Evolutionary conservation across 202 grass and related monocot genomes (phyloP), one percentile per base, ranked within the genome.

Genomic region (Brachypodium distachyon): DNA sequence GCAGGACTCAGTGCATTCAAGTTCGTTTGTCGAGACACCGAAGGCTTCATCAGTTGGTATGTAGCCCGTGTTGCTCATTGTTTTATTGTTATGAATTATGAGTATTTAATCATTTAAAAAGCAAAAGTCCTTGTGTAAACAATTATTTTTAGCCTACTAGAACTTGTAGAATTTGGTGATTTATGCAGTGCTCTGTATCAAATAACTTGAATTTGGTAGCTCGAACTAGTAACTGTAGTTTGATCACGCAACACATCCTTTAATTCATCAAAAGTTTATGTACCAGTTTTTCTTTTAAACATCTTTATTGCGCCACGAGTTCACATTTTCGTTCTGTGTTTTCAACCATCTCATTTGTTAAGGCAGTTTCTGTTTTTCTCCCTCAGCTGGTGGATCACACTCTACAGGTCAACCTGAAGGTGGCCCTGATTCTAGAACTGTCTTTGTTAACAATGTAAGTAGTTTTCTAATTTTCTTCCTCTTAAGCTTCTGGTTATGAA

Each of bases 381-480:
- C 42, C 68, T 75, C 43, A 92, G 83, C 67, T 92, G 62, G 48
- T 83, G 87, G 77, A 85, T 82, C 84, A 78, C 80, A 75, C 83
- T 60, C 63, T 70, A 64, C 84, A 78, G 81, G 70, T 52, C 92
- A 84, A 64, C 56, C 81, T 61, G 65, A 92, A 55, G 87, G 83
- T 52, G 81, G 78, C 73, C 72, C 80, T 83, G 85, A 99, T 73
- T 83, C 77, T 77, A 89, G 87, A 83, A 96, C 92, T 54, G 44
- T 99, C 29, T 99, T 99, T 83, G 61, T 99, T 83, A 87, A 78
- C 85, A 99, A 99, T 93, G 96, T 87, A 85, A 91, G 96, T 78
- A 42, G n/a, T n/a, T 81, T 65, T 67, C 13, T 4, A 33, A 10
- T 47, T 29, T 8, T 63, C 21, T 77, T 44, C 12, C 42, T 74